phyloP scores from a whole-genome alignment of 441 rosid genomes.

The Gossypium trilobum region DNA sequence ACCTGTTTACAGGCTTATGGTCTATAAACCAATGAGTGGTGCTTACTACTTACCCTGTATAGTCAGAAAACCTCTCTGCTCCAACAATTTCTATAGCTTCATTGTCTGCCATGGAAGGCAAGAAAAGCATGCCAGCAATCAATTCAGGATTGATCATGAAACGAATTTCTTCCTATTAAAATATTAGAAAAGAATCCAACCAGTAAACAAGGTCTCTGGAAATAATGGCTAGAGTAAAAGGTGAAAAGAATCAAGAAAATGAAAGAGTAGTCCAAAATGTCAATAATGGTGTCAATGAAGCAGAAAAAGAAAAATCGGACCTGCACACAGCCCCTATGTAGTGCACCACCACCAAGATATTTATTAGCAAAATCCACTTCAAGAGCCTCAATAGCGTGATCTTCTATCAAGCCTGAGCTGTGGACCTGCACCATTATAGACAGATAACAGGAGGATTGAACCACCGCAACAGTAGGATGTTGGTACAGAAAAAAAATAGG shows the following conservation, averaged over 20 bases:
- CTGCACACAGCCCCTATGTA: constrained; percentile 81
- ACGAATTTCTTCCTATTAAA: constrained; percentile 80
- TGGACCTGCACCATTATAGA: constrained; percentile 36
- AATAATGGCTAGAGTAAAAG: constrained; percentile 2
- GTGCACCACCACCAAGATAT: constrained; percentile 89
- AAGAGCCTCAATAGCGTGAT: constrained; percentile 50
- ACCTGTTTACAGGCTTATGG: not conserved
- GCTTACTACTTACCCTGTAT: constrained; percentile 77
- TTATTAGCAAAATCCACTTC: constrained; percentile 89
- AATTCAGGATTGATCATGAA: constrained; percentile 93
- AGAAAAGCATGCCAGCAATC: constrained; percentile 83
- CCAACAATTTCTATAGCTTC: constrained; percentile 86
- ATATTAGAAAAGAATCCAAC: not conserved
- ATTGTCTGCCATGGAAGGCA: constrained; percentile 78
- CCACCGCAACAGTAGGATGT: not conserved
- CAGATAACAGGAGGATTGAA: not conserved
- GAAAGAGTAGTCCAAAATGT: not conserved
- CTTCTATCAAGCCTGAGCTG: constrained; percentile 63
- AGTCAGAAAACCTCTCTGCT: constrained; percentile 68
- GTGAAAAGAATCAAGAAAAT: constrained; percentile 9
- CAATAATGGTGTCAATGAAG: not conserved
- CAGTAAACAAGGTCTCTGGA: not conserved
- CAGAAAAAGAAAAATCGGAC: constrained; percentile 22
- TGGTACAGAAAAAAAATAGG: not conserved
- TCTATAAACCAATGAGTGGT: constrained; percentile 1